Percentiles rank a stretch among this genome's conserved stretches.
Evolutionary conservation across 2,329 filamentous ascomycete species (phyloP).

Genomic region (Cytospora chrysosperma): DNA sequence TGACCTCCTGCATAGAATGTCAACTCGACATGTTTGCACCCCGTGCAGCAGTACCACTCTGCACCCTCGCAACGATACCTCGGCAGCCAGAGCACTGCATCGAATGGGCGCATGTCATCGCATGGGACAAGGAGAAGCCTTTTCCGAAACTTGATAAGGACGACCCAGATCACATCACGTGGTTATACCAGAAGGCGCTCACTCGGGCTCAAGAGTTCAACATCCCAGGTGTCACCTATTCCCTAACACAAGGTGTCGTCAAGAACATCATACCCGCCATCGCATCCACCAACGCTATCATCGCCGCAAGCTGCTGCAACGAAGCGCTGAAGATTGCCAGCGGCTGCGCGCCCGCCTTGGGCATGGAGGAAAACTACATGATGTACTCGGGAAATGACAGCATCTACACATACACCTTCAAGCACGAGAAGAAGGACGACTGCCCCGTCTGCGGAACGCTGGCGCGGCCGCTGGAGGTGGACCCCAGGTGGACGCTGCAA

Average conservation of each 20-base stretch:
- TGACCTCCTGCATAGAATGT: slow-evolving; percentile 96
- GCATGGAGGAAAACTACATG: slow-evolving; percentile 88
- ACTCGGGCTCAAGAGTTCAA: slow-evolving; percentile 81
- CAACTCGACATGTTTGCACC: slow-evolving; percentile 98
- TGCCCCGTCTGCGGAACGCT: slow-evolving; percentile 91
- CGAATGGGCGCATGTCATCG: slow-evolving; percentile 98
- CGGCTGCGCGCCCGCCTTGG: slow-evolving; percentile 75
- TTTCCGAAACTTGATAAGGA: slow-evolving; percentile 90
- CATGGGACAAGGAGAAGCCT: slow-evolving; percentile 85
- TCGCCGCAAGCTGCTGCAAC: slow-evolving; percentile 93
- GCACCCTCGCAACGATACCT: slow-evolving; percentile 93
- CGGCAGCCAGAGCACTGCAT: slow-evolving; percentile 97
- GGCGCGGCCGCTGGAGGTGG: slow-evolving; percentile 71
- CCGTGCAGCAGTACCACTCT: slow-evolving; percentile 93
- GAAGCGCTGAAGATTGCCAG: slow-evolving; percentile 95
- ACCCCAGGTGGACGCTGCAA: slow-evolving; percentile 70
- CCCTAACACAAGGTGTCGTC: slow-evolving; percentile 93
- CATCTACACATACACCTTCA: slow-evolving; percentile 97
- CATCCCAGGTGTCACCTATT: slow-evolving; percentile 90
- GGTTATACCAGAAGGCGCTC: slow-evolving; percentile 86
- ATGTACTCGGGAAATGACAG: slow-evolving; percentile 97
- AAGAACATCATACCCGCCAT: slow-evolving; percentile 99
- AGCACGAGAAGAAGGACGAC: slow-evolving; percentile 89
- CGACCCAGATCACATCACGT: slow-evolving; percentile 95
- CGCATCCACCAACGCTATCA: slow-evolving; percentile 94